A percentile compares a stretch with the other conserved stretches of the same genome.
Conservation (phyloP, 23 red algal genomes). For the Pyropia yezoensis region DNA sequence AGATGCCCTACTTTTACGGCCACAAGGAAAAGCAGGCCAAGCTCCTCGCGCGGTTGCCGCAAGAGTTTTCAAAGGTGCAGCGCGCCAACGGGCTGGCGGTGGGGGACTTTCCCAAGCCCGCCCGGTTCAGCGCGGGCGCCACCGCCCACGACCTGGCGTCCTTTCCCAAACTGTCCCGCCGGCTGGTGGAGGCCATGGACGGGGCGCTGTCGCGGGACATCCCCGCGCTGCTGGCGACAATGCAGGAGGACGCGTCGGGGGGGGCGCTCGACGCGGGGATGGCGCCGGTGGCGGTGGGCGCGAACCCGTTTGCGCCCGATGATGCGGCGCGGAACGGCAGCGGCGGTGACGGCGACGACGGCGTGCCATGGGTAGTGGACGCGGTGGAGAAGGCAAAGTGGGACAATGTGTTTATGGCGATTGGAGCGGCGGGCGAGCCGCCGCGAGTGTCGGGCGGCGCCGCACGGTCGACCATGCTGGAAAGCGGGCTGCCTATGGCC, state of each 20-base stretch:
- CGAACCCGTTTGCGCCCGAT: slow-evolving; percentile 42
- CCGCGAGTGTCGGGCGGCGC: slow-evolving; percentile 14
- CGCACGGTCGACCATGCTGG: slow-evolving; percentile 45
- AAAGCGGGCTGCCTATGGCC: slow-evolving; percentile 34
- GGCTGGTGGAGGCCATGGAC: slow-evolving; percentile 48
- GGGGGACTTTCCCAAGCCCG: slow-evolving; percentile 59
- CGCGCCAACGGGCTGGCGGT: slow-evolving; percentile 40
- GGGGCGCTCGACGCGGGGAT: slow-evolving; percentile 19
- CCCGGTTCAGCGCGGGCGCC: slow-evolving; percentile 41
- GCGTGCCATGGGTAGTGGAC: slow-evolving; percentile 37
- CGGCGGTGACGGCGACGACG: not conserved
- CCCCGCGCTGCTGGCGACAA: slow-evolving; percentile 29
- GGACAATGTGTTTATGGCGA: slow-evolving; percentile 34
- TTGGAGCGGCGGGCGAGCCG: slow-evolving; percentile 33
- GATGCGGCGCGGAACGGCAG: not conserved
- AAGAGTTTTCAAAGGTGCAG: slow-evolving; percentile 55
- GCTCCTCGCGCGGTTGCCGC: slow-evolving; percentile 30
- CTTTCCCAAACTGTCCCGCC: slow-evolving; percentile 40
- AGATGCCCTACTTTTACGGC: slow-evolving; percentile 60
- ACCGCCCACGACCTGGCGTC: slow-evolving; percentile 40
- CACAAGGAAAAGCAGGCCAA: slow-evolving; percentile 65
- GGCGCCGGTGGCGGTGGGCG: slow-evolving; percentile 23
- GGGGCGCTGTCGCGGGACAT: slow-evolving; percentile 47
- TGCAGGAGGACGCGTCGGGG: slow-evolving; percentile 20
- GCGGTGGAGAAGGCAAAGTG: slow-evolving; percentile 48